Evolutionary conservation across 306 rosid genomes (phyloP), one percentile per base, ranked within the genome.

Genomic region (Dalbergia oliveri): DNA sequence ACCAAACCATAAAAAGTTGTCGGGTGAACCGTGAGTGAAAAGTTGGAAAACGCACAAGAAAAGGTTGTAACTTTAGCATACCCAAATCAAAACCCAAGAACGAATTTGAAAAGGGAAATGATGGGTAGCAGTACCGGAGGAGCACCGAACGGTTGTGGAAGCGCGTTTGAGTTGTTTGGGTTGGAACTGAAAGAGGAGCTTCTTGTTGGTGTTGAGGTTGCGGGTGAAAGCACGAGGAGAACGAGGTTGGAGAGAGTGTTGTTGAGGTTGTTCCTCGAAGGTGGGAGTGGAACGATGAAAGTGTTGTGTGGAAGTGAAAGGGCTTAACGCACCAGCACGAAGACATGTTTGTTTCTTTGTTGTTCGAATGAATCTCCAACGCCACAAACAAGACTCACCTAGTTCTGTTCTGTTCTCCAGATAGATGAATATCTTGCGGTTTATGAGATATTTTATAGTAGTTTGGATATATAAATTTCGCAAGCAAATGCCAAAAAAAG

Each of bases 141-240:
- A 83, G 84, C 99, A 95, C 16, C 91, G 94, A 84, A 83, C 35
- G 60, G 86, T 57, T 23, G 76, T 78, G 31, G 83, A 71, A 79
- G 69, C 4, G 65, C 84, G 83, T 26, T 70, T 79, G 84, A 84
- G 56, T 39, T 67, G 66, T 37, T 72, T 76, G 64, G 80, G 60
- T 35, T 84, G 77, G 84, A 82, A 84, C 41, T 81, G 65, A 73
- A 81, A 81, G 34, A 47, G 58, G 41, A 74, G 21, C 12, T 51
- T 43, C 4, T 54, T 54, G 35, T 18, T 51, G 16, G 1, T 8
- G 66, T 19, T 47, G 41, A 16, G 60, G 4, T 11, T 11, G 68
- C 16, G 67, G 64, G 82, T 33, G 53, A 64, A 67, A 79, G 60
- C 5, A 59, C 54, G 82, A 33, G 69, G 35, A 58, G 69, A 47